These are phyloP conservation scores for Mariannaea elegans DNA, from an alignment of 2,329 filamentous ascomycete species.

Conservation along the genomic window DNA sequence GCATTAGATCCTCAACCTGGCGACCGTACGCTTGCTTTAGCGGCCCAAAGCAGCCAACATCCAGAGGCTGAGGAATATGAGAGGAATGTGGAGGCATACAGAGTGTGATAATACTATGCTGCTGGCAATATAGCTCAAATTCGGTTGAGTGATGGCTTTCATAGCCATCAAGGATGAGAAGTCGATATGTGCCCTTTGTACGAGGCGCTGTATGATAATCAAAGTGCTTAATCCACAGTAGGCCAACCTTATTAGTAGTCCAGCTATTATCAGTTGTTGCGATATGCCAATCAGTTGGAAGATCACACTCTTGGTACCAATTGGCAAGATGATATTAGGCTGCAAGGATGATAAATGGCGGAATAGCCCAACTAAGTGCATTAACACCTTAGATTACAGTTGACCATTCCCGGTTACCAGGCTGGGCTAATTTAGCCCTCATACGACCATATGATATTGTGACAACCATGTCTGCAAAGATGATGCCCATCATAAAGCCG, in stretches of 20 bases:
- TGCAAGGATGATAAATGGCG: too few relatives aligned
- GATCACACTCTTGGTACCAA: too few relatives aligned
- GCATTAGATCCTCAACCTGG: neutral
- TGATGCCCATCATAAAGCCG: neutral
- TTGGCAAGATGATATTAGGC: too few relatives aligned
- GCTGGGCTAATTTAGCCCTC: neutral
- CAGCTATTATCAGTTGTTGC: too few relatives aligned
- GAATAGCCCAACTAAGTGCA: too few relatives aligned
- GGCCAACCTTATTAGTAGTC: neutral
- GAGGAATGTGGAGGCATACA: neutral
- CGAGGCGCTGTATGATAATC: neutral
- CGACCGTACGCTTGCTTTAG: neutral
- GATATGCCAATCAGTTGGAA: too few relatives aligned
- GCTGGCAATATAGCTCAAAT: neutral
- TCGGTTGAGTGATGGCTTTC: neutral
- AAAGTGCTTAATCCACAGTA: neutral
- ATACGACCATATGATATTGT: neutral
- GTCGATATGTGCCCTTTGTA: neutral
- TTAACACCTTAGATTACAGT: too few relatives aligned
- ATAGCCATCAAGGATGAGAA: neutral
- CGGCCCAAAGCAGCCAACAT: neutral
- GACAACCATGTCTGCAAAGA: neutral
- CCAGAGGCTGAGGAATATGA: too few relatives aligned
- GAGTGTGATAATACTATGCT: neutral
- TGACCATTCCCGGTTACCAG: too few relatives aligned